Base-by-base conservation (phyloP, 441 rosid species). In the Populus tomentosa region DNA sequence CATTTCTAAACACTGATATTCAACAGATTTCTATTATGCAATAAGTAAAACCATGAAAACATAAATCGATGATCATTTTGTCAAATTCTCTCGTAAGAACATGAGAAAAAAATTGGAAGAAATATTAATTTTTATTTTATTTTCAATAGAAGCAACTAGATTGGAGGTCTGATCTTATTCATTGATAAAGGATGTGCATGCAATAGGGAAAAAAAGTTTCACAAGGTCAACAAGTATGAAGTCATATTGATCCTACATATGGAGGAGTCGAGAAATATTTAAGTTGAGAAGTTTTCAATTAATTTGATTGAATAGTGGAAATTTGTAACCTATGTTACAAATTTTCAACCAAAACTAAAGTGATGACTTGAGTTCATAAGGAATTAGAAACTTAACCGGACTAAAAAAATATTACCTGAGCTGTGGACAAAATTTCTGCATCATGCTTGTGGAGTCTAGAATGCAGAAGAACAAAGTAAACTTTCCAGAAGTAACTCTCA, bases 401-500 rank as follows among this genome's bases (percentile, higher is more conserved):
- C 18, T 7, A 40, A 7, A 72, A 38, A 16, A 42, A 82, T 67
- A 87, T 86, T 78, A 93, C 98, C 86, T 88, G 97, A 72, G 94
- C 89, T 67, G 98, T 94, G 21, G 97, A 90, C 75, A 95, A 80
- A 81, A 90, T 82, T 75, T 87, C 92, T 0, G 98, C 92, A 82
- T 92, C 97, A 59, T 88, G 86, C 78, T 90, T 89, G 76, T 82
- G 83, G 75, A 94, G 92, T 70, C 90, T 86, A 68, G 99, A 97
- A 81, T 92, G 94, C 81, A 92, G 70, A 82, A 95, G 97, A 3
- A 94, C 92, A 84, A 92, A 95, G 81, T 95, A 95, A 42, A 95
- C 92, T 89, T 88, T 94, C 98, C 99, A 94, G 83, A 95, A 95
- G 91, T 93, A 90, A 83, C 86, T 80, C 64, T 92, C 93, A 72